Evolutionary conservation across 768 basidiomycete species (phyloP).

Genomic region (Coprinopsis strossmayeri): DNA sequence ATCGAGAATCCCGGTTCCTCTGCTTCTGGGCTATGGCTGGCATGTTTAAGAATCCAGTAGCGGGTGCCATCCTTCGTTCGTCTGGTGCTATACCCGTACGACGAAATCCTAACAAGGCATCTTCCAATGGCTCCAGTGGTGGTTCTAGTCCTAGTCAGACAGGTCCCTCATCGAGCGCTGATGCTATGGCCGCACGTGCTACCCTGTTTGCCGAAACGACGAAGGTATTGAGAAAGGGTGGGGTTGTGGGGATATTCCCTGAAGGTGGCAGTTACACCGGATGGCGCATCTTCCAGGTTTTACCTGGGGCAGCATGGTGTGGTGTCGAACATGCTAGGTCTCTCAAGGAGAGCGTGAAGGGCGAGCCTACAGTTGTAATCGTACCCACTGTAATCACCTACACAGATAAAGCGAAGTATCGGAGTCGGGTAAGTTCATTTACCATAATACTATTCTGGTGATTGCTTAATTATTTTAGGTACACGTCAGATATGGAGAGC

Average conservation of each 20-base stretch:
- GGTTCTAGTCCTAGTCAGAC: no score
- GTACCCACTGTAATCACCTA: conserved; percentile 68
- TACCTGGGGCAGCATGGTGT: conserved; percentile 66
- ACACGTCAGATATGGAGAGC: conserved; percentile 44
- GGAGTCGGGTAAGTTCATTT: conserved; percentile 40
- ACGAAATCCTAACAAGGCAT: conserved; percentile 43
- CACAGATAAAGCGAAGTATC: conserved; percentile 60
- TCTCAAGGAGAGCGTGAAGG: conserved; percentile 21
- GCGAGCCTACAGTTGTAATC: conserved; percentile 31
- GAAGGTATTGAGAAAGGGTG: conserved; percentile 41
- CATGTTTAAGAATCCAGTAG: conserved; percentile 54
- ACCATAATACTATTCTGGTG: no score
- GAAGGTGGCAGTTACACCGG: conserved; percentile 53
- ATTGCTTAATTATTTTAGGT: conserved; percentile 13
- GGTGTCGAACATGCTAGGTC: conserved; percentile 58
- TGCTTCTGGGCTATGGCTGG: conserved; percentile 70
- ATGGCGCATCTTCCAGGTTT: conserved; percentile 38
- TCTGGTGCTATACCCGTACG: conserved; percentile 71
- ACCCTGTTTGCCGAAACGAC: conserved; percentile 51
- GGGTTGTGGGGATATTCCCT: conserved; percentile 64
- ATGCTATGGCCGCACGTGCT: conserved; percentile 23
- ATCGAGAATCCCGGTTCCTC: conserved; percentile 38
- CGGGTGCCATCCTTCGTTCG: conserved; percentile 45
- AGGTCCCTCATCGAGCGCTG: neutral
- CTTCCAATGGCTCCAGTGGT: no score